These are phyloP conservation scores for Tetragonia tetragonoides DNA, from an alignment of 148 eudicot species.

Conservation along the genomic window DNA sequence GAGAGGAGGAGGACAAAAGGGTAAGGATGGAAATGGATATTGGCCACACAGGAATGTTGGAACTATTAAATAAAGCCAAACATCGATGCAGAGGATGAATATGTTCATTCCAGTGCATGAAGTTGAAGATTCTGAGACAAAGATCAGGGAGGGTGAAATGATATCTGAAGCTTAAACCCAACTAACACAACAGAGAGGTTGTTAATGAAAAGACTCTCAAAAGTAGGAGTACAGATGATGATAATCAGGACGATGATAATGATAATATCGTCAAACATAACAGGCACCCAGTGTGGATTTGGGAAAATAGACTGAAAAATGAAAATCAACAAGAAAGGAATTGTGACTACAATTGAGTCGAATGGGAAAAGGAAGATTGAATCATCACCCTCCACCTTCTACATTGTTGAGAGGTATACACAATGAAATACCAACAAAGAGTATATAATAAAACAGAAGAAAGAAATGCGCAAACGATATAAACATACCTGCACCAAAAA, in stretches of 20 bases:
- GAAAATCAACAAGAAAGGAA: neutral
- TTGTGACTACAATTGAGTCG: neutral
- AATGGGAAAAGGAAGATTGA: neutral
- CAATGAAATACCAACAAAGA: neutral
- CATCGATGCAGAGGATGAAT: too few species aligned
- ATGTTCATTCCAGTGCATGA: too few species aligned
- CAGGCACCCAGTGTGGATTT: neutral
- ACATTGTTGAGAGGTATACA: neutral
- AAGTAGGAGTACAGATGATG: neutral
- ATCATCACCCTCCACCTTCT: neutral
- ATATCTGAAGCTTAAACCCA: neutral
- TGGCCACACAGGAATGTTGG: too few species aligned
- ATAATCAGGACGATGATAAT: neutral
- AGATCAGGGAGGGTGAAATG: neutral
- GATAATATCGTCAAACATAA: neutral
- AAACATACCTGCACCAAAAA: constrained; percentile 64
- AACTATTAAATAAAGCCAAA: too few species aligned
- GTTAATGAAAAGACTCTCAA: neutral
- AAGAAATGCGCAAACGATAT: neutral
- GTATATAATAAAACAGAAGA: neutral
- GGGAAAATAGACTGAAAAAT: neutral
- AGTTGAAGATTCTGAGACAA: neutral
- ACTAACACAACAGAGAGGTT: neutral
- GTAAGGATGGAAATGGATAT: too few species aligned
- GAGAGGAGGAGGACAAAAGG: too few species aligned